Percentiles rank a stretch among this genome's conserved stretches.
These are phyloP conservation scores for Panellus pusillus DNA, from an alignment of 768 basidiomycete species.

Conservation along the genomic window DNA sequence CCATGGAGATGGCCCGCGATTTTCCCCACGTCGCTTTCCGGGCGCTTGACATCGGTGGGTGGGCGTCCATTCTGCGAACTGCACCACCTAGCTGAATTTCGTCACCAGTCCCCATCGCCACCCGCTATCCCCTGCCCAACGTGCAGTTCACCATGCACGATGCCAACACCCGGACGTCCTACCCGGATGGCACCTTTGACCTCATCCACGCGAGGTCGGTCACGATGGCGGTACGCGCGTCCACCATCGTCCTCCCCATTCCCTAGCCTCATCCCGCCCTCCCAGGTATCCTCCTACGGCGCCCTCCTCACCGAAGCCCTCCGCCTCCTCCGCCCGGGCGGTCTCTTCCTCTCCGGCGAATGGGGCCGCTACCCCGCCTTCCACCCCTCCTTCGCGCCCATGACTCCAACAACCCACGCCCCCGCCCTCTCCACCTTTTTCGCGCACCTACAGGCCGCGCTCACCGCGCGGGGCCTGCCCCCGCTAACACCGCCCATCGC, in stretches of 20 bases:
- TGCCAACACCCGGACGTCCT: constrained; percentile 52
- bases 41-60: constrained; percentile 76
- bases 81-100: constrained; percentile 12
- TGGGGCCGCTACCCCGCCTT: constrained; percentile 48
- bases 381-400: constrained; percentile 30
- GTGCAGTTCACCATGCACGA: constrained; percentile 69
- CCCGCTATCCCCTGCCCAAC: constrained; percentile 58
- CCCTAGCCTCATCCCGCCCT: constrained; percentile 7
- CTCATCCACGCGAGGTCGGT: constrained; percentile 64
- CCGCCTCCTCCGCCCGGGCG: constrained; percentile 69
- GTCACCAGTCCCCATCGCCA: constrained; percentile 66
- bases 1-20: constrained; percentile 67
- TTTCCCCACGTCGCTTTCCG: constrained; percentile 67
- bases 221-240: constrained; percentile 54
- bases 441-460: constrained; percentile 36
- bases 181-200: constrained; percentile 57
- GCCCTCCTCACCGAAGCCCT: constrained; percentile 55
- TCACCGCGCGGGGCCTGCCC: constrained; percentile 37
- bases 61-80: constrained; percentile 11
- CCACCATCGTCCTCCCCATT: neutral
- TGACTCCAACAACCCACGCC: constrained; percentile 34
- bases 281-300: constrained; percentile 57
- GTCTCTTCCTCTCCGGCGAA: constrained; percentile 68
- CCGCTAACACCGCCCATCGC: constrained; percentile 40
- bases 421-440: constrained; percentile 41